Evolutionary conservation across 495 filamentous ascomycete species (phyloP).

Genomic region (Annulohypoxylon maeteangense): DNA sequence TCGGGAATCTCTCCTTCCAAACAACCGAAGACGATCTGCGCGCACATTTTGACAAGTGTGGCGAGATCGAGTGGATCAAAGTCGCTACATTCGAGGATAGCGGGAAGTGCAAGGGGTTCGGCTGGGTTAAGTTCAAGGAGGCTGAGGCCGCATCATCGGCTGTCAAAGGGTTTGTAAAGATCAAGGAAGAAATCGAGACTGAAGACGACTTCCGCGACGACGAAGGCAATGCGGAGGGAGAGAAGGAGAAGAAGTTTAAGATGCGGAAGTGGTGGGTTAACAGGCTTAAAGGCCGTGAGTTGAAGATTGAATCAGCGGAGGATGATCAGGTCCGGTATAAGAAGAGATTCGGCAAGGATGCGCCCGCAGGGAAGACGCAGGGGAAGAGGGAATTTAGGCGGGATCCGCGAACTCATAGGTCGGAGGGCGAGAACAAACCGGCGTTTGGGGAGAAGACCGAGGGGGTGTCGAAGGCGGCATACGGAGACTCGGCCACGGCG

Average conservation of each 20-base stretch:
- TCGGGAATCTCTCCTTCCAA: conserved; percentile 91
- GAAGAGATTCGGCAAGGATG: conserved; percentile 87
- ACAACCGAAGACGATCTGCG: conserved; percentile 81
- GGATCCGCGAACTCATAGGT: neutral
- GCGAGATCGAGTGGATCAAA: conserved; percentile 79
- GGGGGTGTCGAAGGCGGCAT: conserved; percentile 47
- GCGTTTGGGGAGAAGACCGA: conserved; percentile 35
- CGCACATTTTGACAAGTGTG: conserved; percentile 84
- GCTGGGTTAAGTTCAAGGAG: conserved; percentile 90
- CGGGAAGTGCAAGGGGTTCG: conserved; percentile 98
- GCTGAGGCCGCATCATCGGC: conserved; percentile 78
- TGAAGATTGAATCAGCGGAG: conserved; percentile 94
- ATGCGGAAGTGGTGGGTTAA: conserved; percentile 85
- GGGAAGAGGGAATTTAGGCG: conserved; percentile 26
- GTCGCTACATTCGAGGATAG: conserved; percentile 95
- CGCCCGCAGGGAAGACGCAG: conserved; percentile 23
- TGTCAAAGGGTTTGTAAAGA: conserved; percentile 80
- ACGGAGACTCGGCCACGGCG: conserved; percentile 52
- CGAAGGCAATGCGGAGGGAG: conserved; percentile 55
- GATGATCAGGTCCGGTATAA: conserved; percentile 86
- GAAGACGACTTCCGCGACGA: conserved; percentile 68
- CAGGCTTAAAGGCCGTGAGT: conserved; percentile 74
- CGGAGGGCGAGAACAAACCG: conserved; percentile 23
- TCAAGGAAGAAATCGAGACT: conserved; percentile 64
- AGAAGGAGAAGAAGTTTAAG: conserved; percentile 62